Evolutionary conservation across 305 asterid genomes (phyloP), one percentile per base, ranked within the genome.

Genomic region (Ilex paraguariensis): DNA sequence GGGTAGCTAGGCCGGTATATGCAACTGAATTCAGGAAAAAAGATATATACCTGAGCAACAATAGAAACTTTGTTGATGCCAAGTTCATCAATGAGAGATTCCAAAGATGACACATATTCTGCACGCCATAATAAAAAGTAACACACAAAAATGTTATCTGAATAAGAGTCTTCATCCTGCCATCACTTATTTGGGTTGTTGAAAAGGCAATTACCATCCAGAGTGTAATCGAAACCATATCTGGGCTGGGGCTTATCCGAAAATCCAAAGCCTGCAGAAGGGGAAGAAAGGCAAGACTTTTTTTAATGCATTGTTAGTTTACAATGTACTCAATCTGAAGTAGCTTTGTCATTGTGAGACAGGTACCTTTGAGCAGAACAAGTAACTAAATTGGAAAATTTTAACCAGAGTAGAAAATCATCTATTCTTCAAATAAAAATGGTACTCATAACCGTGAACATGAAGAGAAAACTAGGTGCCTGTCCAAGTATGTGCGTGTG

Each of bases 171-270:
- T 44, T 15, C 39, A 36, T 63, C 40, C 53, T 46, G 45, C 40
- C 52, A 13, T 32, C 40, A 10, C 33, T 46, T 12, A 10, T 44
- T 33, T n/a, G 66, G 65, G n/a, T 51, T 54, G 31, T 21, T 21
- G 28, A 21, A 32, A 61, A 48, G 61, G 67, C 33, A 50, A 69
- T 30, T 85, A 84, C 98, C 97, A 70, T 78, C 86, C 73, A 92
- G 66, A 21, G 95, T 90, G 81, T 92, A 92, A 82, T 92, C 95
- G 66, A 92, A 92, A 46, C 96, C 97, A 64, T 85, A 92, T 73
- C 68, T 82, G 13, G 97, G 94, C 71, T 92, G 98, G 57, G 98
- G 98, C 74, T 90, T 89, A 61, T 92, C 98, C 28, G 98, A 92
- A 84, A 87, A 90, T 74, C 98, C 98, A 81, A 92, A 92, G 70